A percentile compares a stretch with the other conserved stretches of the same genome.
phyloP scores from a whole-genome alignment of 495 filamentous ascomycete species.

The Penicillium parvum region DNA sequence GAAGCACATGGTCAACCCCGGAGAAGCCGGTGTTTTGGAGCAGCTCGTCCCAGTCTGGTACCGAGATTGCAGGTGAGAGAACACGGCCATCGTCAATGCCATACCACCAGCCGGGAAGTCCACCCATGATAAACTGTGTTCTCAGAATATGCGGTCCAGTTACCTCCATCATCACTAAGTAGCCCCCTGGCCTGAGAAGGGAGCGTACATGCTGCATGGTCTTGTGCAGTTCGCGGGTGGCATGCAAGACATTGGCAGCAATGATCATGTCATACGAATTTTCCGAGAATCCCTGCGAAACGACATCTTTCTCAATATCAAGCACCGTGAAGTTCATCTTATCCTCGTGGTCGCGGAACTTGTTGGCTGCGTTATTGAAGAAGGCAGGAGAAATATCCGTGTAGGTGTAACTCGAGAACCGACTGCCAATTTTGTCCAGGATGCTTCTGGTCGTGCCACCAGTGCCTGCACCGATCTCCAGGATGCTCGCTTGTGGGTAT shows the following conservation, averaged over 20 bases:
- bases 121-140: background rate
- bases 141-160: background rate
- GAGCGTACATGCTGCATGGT: slow-evolving; percentile 4
- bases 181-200: slow-evolving; percentile 50
- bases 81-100: background rate
- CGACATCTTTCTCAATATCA: slow-evolving; percentile 31
- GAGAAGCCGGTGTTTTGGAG: too few species aligned
- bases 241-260: slow-evolving; percentile 17
- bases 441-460: slow-evolving; percentile 38
- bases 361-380: slow-evolving; percentile 27
- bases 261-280: slow-evolving; percentile 35
- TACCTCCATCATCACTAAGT: slow-evolving; percentile 1
- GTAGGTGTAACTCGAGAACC: slow-evolving; percentile 38
- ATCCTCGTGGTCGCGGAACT: slow-evolving; percentile 9
- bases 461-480: slow-evolving; percentile 18
- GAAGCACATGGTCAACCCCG: too few species aligned
- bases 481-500: slow-evolving; percentile 12
- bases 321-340: slow-evolving; percentile 40
- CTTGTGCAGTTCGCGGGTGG: slow-evolving; percentile 5
- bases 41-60: too few species aligned
- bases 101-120: background rate
- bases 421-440: background rate
- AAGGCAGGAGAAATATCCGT: slow-evolving; percentile 48
- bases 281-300: slow-evolving; percentile 34
- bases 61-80: too few species aligned